Evolutionary conservation across 208 protist species (phyloP), one percentile per base, ranked within the genome.

Genomic region (Acanthamoeba royreba): DNA sequence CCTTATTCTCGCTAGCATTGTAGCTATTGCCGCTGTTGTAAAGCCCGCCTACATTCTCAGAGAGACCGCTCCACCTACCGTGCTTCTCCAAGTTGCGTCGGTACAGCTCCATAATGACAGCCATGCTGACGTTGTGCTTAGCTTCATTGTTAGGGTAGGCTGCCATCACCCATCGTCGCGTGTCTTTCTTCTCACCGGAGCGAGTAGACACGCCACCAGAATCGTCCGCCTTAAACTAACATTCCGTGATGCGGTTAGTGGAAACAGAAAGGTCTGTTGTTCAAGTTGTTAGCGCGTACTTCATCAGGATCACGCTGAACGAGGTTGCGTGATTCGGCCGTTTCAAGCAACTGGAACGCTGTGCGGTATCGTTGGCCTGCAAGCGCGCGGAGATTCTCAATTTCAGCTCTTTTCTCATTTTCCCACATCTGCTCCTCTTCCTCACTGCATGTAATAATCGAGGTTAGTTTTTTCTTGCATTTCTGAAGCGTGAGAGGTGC

Each of bases 331-430:
- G 72, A 83, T 45, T 83, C 72, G 43, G 72, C 52, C 22, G 40
- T 90, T 17, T 90, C 83, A 42, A 61, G 47, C n/a, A 90, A 35
- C 55, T 90, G 45, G 47, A 92, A 92, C 1, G 87, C 87, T 8
- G n/a, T 46, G 42, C 87, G 55, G 61, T 92, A 92, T n/a, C 47
- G 40, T 61, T 92, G 72, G 53, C 87, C 87, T 11, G 58, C 4
- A 33, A 19, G 31, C 22, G 43, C 35, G 8, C 87, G 55, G 28
- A 92, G 61, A 22, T 79, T 58, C 61, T 92, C 83, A 35, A 69
- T 22, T 33, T 90, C 61, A 9, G 43, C 87, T 9, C 87, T 11
- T 40, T 66, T 89, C 49, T 69, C 49, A 31, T 89, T 89, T 25
- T 89, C 49, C 46, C 49, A 89, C 33, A 17, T 17, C 4, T 31